Conservation (phyloP, 73 alveolate genomes). For the Uronychia setigera region DNA sequence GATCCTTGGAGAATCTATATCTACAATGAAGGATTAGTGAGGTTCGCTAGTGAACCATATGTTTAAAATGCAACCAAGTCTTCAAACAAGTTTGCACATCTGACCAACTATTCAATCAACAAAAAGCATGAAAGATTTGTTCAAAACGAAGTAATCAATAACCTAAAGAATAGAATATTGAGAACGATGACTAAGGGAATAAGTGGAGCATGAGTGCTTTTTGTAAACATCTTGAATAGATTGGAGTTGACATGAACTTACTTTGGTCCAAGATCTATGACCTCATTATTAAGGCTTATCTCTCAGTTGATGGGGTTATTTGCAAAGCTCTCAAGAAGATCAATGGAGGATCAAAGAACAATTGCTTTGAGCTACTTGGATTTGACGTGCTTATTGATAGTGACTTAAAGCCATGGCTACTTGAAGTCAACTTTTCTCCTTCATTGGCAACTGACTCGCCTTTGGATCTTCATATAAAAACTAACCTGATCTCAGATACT, state of each 20-base stretch:
- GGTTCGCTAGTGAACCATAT: conserved; percentile 83
- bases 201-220: conserved; percentile 75
- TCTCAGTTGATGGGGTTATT: conserved; percentile 25
- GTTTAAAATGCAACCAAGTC: conserved; percentile 55
- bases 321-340: conserved; percentile 15
- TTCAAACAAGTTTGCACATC: conserved; percentile 70
- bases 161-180: conserved; percentile 50
- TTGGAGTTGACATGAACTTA: conserved; percentile 59
- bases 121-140: conserved; percentile 66
- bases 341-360: conserved; percentile 37
- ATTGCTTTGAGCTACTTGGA: conserved; percentile 46
- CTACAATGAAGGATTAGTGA: conserved; percentile 79
- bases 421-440: conserved; percentile 49
- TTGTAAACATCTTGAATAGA: conserved; percentile 56
- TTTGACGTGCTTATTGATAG: conserved; percentile 40
- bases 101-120: conserved; percentile 83
- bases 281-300: conserved; percentile 63
- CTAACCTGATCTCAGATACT: conserved; percentile 38
- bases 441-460: conserved; percentile 55
- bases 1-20: conserved; percentile 79
- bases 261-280: conserved; percentile 76
- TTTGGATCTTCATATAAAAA: conserved; percentile 40
- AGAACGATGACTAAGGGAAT: conserved; percentile 75
- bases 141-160: conserved; percentile 49
- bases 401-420: conserved; percentile 49